Conservation (phyloP, 176 grass and related monocot species). For the Eragrostis nindensis region DNA sequence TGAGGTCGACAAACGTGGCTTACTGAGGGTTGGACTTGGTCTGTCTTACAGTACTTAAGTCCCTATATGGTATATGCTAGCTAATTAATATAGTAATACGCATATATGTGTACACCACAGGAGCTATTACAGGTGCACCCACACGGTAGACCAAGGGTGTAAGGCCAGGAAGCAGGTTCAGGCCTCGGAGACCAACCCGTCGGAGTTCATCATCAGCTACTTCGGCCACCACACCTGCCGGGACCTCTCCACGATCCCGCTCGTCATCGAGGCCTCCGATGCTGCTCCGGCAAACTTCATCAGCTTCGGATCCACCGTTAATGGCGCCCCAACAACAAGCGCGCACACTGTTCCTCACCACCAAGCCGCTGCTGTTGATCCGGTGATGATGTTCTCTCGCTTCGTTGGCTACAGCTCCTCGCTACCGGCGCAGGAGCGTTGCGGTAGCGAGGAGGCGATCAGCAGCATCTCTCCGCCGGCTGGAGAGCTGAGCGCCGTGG, state of each 20-base stretch:
- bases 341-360: neutral
- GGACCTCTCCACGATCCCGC: constrained; percentile 50
- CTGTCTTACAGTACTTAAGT: too few species aligned
- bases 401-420: constrained; percentile 25
- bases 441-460: constrained; percentile 49
- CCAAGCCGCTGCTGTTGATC: neutral
- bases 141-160: constrained; percentile 69
- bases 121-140: constrained; percentile 87
- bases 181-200: constrained; percentile 49
- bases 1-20: too few species aligned
- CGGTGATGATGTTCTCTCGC: neutral
- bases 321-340: neutral
- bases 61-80: too few species aligned
- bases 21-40: too few species aligned
- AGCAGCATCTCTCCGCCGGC: constrained; percentile 34
- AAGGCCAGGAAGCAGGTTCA: constrained; percentile 77
- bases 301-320: constrained; percentile 47
- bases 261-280: constrained; percentile 37
- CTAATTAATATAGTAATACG: too few species aligned
- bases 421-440: neutral
- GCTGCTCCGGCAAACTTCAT: constrained; percentile 39
- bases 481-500: constrained; percentile 32
- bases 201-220: constrained; percentile 64
- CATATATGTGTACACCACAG: constrained; percentile 26
- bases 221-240: constrained; percentile 78